phyloP scores from a whole-genome alignment of 2,329 filamentous ascomycete species.

The Exserohilum turcica region DNA sequence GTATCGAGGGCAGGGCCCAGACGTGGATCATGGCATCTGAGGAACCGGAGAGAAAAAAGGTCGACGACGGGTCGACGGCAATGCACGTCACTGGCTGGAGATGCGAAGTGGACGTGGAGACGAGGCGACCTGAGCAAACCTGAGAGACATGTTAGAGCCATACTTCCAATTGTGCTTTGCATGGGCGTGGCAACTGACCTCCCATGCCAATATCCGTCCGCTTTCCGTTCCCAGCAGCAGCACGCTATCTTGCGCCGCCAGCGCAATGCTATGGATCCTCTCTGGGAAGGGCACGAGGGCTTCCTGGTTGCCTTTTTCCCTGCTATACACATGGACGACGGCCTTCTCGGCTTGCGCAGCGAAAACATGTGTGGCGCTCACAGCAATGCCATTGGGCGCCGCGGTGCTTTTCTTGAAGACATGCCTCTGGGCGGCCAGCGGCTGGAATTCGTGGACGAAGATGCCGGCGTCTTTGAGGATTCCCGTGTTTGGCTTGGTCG shows the following conservation, averaged over 20 bases:
- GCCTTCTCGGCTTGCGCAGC: conserved; percentile 90
- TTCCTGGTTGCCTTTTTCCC: conserved; percentile 83
- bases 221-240: conserved; percentile 81
- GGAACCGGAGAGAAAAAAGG: conserved; percentile 77
- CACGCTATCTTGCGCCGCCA: conserved; percentile 70
- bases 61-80: conserved; percentile 69
- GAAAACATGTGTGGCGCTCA: conserved; percentile 83
- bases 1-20: conserved; percentile 79
- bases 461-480: conserved; percentile 80
- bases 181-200: conserved; percentile 62
- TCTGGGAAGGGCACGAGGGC: conserved; percentile 87
- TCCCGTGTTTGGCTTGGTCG: conserved; percentile 52
- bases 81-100: conserved; percentile 80
- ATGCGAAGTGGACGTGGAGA: conserved; percentile 77
- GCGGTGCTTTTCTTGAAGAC: conserved; percentile 92
- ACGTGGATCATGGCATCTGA: conserved; percentile 89
- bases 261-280: conserved; percentile 75
- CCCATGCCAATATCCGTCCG: conserved; percentile 88
- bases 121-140: conserved; percentile 75
- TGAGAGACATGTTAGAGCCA: conserved; percentile 42
- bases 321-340: conserved; percentile 88
- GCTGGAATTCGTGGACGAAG: conserved; percentile 81
- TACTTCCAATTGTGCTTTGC: not conserved
- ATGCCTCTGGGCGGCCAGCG: conserved; percentile 72
- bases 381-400: conserved; percentile 76